Evolutionary conservation across 1,284 basidiomycete genomes (phyloP).

Genomic region (Rhodotorula sp.): DNA sequence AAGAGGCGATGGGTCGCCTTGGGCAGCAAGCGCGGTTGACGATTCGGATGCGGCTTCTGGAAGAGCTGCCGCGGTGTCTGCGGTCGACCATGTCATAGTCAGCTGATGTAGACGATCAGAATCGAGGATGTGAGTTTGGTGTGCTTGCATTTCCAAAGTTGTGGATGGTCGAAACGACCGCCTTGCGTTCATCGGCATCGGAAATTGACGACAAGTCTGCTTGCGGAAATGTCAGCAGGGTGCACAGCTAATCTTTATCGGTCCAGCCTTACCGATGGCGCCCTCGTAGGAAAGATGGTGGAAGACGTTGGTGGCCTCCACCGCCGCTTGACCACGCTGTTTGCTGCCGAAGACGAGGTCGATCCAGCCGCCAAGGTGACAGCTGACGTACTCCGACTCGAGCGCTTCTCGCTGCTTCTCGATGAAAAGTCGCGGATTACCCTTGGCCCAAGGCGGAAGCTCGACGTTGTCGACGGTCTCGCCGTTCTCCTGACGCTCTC

Average conservation of each 20-base stretch:
- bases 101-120: too few relatives aligned
- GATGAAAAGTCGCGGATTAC: slow-evolving; percentile 81
- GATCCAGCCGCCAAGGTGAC: slow-evolving; percentile 84
- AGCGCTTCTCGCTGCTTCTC: slow-evolving; percentile 78
- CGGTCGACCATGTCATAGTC: too few relatives aligned
- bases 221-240: too few relatives aligned
- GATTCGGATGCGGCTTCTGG: slow-evolving; percentile 70
- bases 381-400: slow-evolving; percentile 85
- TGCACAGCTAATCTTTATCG: too few relatives aligned
- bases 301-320: slow-evolving; percentile 72
- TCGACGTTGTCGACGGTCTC: slow-evolving; percentile 84
- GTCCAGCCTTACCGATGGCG: slow-evolving; percentile 62
- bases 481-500: slow-evolving; percentile 74
- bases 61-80: slow-evolving; percentile 88
- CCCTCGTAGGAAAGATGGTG: slow-evolving; percentile 95
- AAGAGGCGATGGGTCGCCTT: slow-evolving; percentile 32
- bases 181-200: slow-evolving; percentile 82
- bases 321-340: slow-evolving; percentile 3
- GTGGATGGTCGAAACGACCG: slow-evolving; percentile 91
- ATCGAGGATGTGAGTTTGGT: too few relatives aligned
- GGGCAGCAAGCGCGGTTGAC: slow-evolving; percentile 55
- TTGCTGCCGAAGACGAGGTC: slow-evolving; percentile 72
- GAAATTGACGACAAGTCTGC: slow-evolving; percentile 79
- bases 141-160: slow-evolving; percentile 67
- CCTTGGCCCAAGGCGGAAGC: slow-evolving; percentile 85